Conservation (phyloP, 257 asterid species). For the Solanum commersonii region DNA sequence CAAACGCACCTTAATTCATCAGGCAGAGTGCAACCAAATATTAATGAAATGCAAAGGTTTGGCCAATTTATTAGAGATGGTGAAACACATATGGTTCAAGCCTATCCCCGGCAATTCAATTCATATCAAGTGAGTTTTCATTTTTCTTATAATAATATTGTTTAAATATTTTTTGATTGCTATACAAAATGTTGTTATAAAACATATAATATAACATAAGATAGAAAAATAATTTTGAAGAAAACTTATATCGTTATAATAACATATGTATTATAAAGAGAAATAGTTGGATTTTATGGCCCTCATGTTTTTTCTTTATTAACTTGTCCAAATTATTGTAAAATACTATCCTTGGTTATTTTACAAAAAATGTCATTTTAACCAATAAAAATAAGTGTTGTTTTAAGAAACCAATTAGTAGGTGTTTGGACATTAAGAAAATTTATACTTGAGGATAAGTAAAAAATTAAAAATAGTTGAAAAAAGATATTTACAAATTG, state of each 20-base stretch:
- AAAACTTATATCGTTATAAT: background rate
- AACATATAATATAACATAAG: background rate
- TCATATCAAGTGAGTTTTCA: constrained; percentile 27
- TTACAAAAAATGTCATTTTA: background rate
- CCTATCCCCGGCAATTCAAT: constrained; percentile 15
- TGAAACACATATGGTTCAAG: constrained; percentile 26
- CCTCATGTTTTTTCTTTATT: background rate
- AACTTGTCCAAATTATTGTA: background rate
- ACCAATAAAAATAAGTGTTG: background rate
- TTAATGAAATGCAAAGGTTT: background rate
- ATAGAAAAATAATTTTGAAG: background rate
- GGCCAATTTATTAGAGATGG: constrained; percentile 18
- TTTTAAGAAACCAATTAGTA: background rate
- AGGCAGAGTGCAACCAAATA: background rate
- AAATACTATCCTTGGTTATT: background rate
- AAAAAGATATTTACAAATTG: background rate
- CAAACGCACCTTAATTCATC: constrained; percentile 44
- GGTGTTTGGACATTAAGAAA: background rate
- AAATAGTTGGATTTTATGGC: background rate
- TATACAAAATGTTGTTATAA: background rate
- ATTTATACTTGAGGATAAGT: background rate
- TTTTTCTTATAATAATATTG: background rate
- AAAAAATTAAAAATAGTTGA: background rate
- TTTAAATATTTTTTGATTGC: background rate
- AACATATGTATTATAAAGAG: background rate